phyloP scores from a whole-genome alignment of 148 eudicot species.

The Rhododendron ferrugineum region DNA sequence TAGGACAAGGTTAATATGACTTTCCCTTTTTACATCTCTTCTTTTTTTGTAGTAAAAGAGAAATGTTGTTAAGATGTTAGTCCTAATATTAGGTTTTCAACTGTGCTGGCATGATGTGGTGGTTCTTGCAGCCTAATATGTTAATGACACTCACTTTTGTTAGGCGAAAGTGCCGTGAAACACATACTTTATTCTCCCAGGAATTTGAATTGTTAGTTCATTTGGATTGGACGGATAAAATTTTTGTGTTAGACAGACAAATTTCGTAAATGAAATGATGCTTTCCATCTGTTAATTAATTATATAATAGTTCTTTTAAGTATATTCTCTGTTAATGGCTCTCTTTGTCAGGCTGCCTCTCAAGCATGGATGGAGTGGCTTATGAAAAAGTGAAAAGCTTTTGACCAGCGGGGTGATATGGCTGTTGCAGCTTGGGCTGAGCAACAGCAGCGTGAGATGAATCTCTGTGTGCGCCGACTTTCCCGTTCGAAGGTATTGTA shows the following conservation, averaged over 20 bases:
- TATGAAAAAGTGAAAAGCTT: slow-evolving; percentile 83
- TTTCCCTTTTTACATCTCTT: background rate
- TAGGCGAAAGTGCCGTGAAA: background rate
- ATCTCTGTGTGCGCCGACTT: slow-evolving; percentile 73
- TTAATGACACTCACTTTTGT: background rate
- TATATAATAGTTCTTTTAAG: background rate
- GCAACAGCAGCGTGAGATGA: slow-evolving; percentile 94
- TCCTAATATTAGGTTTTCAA: background rate
- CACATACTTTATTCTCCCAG: background rate
- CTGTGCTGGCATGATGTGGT: background rate
- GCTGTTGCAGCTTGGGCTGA: slow-evolving; percentile 99
- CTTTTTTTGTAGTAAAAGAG: background rate
- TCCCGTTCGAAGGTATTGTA: slow-evolving; percentile 76
- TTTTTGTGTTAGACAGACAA: background rate
- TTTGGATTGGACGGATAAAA: background rate
- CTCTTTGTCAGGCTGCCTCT: slow-evolving; percentile 62
- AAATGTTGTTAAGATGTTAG: background rate
- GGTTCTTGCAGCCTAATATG: background rate
- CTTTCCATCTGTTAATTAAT: background rate
- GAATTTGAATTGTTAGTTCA: background rate
- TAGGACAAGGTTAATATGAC: background rate
- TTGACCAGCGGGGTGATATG: slow-evolving; percentile 96
- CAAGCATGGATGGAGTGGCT: slow-evolving; percentile 99
- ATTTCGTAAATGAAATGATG: background rate
- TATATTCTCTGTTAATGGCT: slow-evolving; percentile 1